Base-by-base conservation (phyloP, 192 early-diverging fungal genomes). In the Coemansia guatemalensis region DNA sequence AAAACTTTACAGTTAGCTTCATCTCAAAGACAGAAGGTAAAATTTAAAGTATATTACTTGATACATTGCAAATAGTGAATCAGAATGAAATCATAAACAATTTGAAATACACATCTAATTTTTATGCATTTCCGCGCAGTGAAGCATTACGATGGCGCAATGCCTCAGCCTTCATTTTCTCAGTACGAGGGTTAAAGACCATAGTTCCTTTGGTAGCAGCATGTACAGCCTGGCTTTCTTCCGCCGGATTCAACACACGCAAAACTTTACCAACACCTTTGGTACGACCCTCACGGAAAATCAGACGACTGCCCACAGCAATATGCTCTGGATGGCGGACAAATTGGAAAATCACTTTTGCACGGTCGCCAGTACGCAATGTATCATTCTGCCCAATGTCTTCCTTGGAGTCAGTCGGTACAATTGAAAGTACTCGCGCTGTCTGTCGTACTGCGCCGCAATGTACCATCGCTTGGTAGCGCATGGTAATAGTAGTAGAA, bases 401-500 rank as follows among this genome's bases (percentile, higher is more conserved):
- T 21, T 58, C 56, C 5, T 44, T 39, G 9, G 23, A 25, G 23
- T 68, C 56, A 6, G 41, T 59, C 0, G 58, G 60, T 20, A 60
- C 47, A 29, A 81, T 81, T 0, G 87, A 82, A 35, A 93, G 73
- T 21, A 97, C 90, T 35, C 88, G 83, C 0, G 92, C 95, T 0
- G 95, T 94, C 75, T 97, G 95, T 18, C 93, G 83, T 8, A 88
- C 90, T 52, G 84, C 85, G 0, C 93, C 93, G 62, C 92, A 95
- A 60, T 97, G 95, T 53, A 97, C 62, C 95, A 97, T 97, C 3
- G 95, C 93, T 81, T 97, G 95, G 75, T 97, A 97, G 58, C 90
- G 89, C 55, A 84, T 82, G 12, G 86, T 86, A 59, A 97, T 97
- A 6, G 95, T 97, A 0, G 95, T 95, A 29, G 89, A 90, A 70